Base-by-base conservation (phyloP, 306 rosid genomes). In the Vigna mungo region DNA sequence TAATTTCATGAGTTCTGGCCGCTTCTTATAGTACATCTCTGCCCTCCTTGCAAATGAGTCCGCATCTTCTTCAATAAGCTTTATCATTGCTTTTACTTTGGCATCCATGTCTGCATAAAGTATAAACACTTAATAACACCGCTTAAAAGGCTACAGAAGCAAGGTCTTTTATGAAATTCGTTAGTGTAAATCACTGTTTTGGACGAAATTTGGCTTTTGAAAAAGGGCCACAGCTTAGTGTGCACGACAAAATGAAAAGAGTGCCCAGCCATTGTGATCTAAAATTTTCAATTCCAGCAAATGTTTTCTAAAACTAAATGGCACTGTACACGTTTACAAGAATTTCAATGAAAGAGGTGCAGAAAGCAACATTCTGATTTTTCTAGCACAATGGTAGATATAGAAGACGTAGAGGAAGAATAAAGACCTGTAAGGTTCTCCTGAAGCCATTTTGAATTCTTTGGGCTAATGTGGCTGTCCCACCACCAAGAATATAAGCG, bases 401-500 rank as follows among this genome's bases (percentile, higher is more conserved):
- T 58, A 53, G 10, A 55, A 84, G 62, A 21, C 43, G 30, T n/a
- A 60, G 30, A 53, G 62, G 68, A 77, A 66, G 67, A 71, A 43
- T 43, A 58, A 76, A 61, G 46, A 93, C 99, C 99, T 84, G 92
- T 86, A 75, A 96, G 99, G 78, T 96, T 93, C 51, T 96, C 99
- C 86, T 93, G 98, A 77, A 96, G 98, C 99, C 99, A 96, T 90
- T 93, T 96, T 4, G 99, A 96, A 82, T 91, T 93, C 81, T 90
- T 93, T 36, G 99, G 99, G 81, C 96, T 89, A 69, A 86, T 91
- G 85, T 96, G 99, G 77, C 99, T 96, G 75, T 96, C 99, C 99
- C 99, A 96, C 99, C 99, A 96, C 99, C 99, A 96, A 71, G 99
- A 96, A 83, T 96, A 96, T 68, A 96, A 80, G 68, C 97, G 97